These are phyloP conservation scores for Torulaspora indica DNA, from an alignment of 805 yeast species.

Conservation along the genomic window DNA sequence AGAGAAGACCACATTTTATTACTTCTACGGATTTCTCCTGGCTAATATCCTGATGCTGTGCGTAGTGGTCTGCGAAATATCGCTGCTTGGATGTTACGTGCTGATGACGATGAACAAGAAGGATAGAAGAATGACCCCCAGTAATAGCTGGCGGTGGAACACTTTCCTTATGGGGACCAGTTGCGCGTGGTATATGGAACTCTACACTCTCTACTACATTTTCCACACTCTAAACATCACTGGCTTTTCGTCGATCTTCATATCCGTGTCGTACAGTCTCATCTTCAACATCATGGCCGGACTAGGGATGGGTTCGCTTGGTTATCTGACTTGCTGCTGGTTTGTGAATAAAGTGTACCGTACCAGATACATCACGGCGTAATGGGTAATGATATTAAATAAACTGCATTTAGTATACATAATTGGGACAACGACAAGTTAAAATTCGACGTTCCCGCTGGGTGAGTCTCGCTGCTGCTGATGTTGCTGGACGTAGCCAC, in stretches of 20 bases:
- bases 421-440: background rate
- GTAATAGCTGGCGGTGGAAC: constrained; percentile 70
- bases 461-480: constrained; percentile 12
- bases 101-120: constrained; percentile 39
- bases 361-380: constrained; percentile 8
- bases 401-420: constrained; percentile 1
- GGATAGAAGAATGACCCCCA: constrained; percentile 1
- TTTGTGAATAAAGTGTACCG: constrained; percentile 49
- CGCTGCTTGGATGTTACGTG: constrained; percentile 63
- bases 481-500: constrained; percentile 34
- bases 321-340: constrained; percentile 58
- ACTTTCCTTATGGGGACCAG: constrained; percentile 67
- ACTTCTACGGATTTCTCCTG: constrained; percentile 72
- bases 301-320: constrained; percentile 69
- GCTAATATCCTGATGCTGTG: constrained; percentile 55
- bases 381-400: constrained; percentile 2
- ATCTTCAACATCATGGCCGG: constrained; percentile 60
- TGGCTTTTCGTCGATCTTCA: constrained; percentile 60
- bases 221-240: constrained; percentile 52
- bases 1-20: constrained; percentile 72
- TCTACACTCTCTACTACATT: constrained; percentile 65
- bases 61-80: constrained; percentile 63
- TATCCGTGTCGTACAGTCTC: constrained; percentile 69
- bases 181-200: constrained; percentile 64
- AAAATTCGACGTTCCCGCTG: constrained; percentile 12